Evolutionary conservation across 345 rosid genomes (phyloP).

Genomic region (Eucalyptus tenuipes): DNA sequence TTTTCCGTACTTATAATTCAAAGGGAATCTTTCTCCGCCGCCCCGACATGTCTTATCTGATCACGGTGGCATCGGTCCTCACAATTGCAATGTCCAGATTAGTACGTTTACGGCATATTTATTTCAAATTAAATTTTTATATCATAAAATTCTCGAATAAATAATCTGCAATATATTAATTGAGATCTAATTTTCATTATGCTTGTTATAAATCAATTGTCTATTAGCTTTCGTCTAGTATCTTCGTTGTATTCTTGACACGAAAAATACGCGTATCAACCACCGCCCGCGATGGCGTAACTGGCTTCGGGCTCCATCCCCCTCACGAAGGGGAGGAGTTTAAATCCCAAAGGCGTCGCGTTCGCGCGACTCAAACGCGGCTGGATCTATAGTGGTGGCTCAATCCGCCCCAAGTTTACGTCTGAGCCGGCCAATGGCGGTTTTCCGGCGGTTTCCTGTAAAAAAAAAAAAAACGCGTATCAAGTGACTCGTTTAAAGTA

Average conservation of each 20-base stretch:
- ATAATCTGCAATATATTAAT: rapidly evolving
- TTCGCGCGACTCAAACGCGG: no score
- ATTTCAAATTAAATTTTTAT: not conserved
- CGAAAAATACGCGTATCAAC: not conserved
- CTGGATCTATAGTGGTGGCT: no score
- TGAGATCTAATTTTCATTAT: rapidly evolving
- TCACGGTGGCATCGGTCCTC: not conserved
- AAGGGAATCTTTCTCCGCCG: not conserved
- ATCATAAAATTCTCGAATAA: not conserved
- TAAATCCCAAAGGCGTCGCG: no score
- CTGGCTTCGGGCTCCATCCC: no score
- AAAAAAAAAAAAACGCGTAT: not conserved
- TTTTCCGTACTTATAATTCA: not conserved
- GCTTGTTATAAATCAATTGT: rapidly evolving
- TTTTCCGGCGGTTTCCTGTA: no score
- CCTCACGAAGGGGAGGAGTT: no score
- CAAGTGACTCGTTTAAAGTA: not conserved
- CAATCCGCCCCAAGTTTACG: no score
- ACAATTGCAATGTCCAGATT: not conserved
- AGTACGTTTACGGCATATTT: rapidly evolving
- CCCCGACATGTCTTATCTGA: not conserved
- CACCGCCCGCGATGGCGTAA: no score
- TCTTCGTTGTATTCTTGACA: rapidly evolving
- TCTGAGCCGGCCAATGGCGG: no score
- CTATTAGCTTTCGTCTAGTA: rapidly evolving